Conservation (phyloP, 2,329 filamentous ascomycete species). For the Colletotrichum spinosum region DNA sequence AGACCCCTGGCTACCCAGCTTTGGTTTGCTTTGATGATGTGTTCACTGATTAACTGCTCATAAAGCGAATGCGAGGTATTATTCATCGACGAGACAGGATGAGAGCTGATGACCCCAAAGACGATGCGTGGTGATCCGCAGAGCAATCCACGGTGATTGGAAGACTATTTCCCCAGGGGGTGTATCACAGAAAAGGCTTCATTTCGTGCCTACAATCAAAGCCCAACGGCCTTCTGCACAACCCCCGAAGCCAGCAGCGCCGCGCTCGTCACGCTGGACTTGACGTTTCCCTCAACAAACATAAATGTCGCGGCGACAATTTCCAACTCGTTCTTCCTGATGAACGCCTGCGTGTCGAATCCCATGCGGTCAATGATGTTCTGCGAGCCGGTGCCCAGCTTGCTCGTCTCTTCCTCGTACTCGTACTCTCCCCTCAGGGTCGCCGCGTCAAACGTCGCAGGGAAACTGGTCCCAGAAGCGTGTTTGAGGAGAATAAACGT, state of each 20-base stretch:
- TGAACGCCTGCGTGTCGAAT: neutral
- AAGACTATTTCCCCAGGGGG: too few species aligned
- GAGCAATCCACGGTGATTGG: too few species aligned
- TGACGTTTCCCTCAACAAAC: slow-evolving; percentile 16
- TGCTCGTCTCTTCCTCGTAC: neutral
- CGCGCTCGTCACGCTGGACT: slow-evolving; percentile 5
- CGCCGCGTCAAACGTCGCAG: slow-evolving; percentile 2
- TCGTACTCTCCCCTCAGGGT: slow-evolving; percentile 9
- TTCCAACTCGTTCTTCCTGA: slow-evolving; percentile 12
- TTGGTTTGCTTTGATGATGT: too few species aligned
- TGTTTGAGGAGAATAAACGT: slow-evolving; percentile 7
- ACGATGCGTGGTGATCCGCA: too few species aligned
- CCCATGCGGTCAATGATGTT: slow-evolving; percentile 14
- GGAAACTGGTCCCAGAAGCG: neutral
- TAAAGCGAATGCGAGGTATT: too few species aligned
- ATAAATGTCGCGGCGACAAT: slow-evolving; percentile 6
- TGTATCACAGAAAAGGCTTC: too few species aligned
- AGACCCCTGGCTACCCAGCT: too few species aligned
- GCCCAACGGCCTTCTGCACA: neutral
- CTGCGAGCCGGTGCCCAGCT: slow-evolving; percentile 4
- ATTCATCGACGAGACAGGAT: too few species aligned
- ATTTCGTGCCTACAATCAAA: neutral
- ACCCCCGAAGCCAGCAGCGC: slow-evolving; percentile 3
- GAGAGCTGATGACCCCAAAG: too few species aligned
- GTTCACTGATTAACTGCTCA: too few species aligned